Base-by-base conservation (phyloP, 108 stramenopile genomes). In the Thalassiosira profunda region DNA sequence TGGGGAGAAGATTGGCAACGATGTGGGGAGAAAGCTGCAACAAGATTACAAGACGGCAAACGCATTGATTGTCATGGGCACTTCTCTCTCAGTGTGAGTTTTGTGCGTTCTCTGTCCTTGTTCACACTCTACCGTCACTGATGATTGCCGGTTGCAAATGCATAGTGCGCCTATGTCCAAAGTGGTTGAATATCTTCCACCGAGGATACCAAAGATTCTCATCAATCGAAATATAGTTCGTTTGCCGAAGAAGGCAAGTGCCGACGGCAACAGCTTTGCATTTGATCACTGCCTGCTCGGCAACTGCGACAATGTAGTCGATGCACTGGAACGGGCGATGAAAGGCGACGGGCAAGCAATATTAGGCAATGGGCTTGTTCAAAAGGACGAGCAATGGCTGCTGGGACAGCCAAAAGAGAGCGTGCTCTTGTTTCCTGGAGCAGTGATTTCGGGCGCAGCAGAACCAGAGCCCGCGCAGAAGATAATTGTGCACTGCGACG, bases 51-150 rank as follows among this genome's bases (percentile, higher is more conserved):
- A 77, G 34, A 88, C 79, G 48, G 94, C 84, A 5, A 91, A 95
- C 75, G 94, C 91, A 0, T 58, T 95, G 36, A 84, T 95, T 45
- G 89, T 95, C 12, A 95, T 95, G 74, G 94, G 94, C 35, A 95
- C 94, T 15, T 89, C 88, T 0, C 73, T 94, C 0, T 89, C 88
- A 14, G 93, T 94, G 85, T 88, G 79, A 81, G 84, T 60, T 24
- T 17, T 2, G 36, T 9, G 52, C 54, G 17, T 0, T 66, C 2
- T 14, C 46, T 29, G n/a, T n/a, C n/a, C n/a, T n/a, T n/a, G n/a
- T n/a, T n/a, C n/a, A n/a, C n/a, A n/a, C n/a, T n/a, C n/a, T n/a
- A n/a, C n/a, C n/a, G n/a, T n/a, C n/a, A n/a, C n/a, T n/a, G n/a
- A n/a, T n/a, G n/a, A 47, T 40, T 17, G 29, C 59, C 38, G n/a